phyloP scores from a whole-genome alignment of 805 yeast species.

The Saturnispora halmiae region DNA sequence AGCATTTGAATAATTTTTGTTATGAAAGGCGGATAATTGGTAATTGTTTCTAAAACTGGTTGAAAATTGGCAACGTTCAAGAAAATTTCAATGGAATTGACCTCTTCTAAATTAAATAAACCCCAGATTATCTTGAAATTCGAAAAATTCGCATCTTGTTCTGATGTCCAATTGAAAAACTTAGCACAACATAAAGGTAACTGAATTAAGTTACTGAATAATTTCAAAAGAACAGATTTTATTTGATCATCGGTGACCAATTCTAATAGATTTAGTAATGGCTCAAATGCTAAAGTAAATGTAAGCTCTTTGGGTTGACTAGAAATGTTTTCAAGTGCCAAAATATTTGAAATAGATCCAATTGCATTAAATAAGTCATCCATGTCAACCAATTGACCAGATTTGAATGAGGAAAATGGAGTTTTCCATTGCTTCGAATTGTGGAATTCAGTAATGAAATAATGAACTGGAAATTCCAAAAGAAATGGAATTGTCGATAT shows the following conservation, averaged over 20 bases:
- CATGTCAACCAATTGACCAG: constrained; percentile 22
- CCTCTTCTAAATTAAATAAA: constrained; percentile 31
- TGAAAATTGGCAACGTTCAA: constrained; percentile 25
- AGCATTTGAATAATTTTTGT: too few species aligned
- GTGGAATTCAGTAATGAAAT: too few species aligned
- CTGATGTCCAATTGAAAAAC: constrained; percentile 44
- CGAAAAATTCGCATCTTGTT: constrained; percentile 27
- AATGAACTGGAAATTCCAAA: constrained; percentile 38
- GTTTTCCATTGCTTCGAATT: constrained; percentile 17
- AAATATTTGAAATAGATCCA: constrained; percentile 42
- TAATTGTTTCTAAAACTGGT: constrained; percentile 19
- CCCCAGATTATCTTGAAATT: constrained; percentile 30
- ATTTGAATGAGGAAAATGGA: constrained; percentile 18
- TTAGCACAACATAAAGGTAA: constrained; percentile 37
- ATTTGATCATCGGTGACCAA: constrained; percentile 32
- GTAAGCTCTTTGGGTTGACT: constrained; percentile 28
- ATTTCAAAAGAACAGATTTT: constrained; percentile 40
- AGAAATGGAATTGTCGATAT: constrained; percentile 41
- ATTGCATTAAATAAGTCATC: constrained; percentile 37
- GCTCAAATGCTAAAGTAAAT: constrained; percentile 29
- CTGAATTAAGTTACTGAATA: constrained; percentile 37
- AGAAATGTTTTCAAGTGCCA: constrained; percentile 34
- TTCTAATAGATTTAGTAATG: constrained; percentile 27
- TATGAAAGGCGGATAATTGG: constrained; percentile 1
- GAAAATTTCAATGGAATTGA: constrained; percentile 32